A percentile compares a stretch with the other conserved stretches of the same genome.
Evolutionary conservation across 2,329 filamentous ascomycete genomes (phyloP).

Genomic region (Xylariaceae sp.): DNA sequence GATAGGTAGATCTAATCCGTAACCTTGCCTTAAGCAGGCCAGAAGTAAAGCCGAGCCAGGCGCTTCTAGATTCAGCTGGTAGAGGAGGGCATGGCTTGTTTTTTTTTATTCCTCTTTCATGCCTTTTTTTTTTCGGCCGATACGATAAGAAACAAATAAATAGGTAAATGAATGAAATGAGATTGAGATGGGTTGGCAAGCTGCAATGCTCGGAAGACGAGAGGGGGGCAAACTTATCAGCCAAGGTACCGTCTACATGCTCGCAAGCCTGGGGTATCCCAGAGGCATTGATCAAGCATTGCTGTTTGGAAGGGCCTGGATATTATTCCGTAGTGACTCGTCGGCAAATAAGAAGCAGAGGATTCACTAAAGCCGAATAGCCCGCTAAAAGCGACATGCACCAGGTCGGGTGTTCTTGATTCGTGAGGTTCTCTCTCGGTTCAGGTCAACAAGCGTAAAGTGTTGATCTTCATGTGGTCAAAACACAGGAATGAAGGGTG

Average conservation of each 20-base stretch:
- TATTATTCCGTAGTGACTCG: background rate
- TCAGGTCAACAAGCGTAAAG: background rate
- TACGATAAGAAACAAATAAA: slow-evolving; percentile 1
- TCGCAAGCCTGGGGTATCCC: background rate
- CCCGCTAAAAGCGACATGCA: background rate
- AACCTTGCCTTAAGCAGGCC: background rate
- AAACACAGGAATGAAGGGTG: background rate
- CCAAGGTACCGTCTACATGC: background rate
- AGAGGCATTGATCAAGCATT: background rate
- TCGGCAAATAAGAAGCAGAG: background rate
- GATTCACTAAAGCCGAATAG: background rate
- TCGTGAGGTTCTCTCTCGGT: background rate
- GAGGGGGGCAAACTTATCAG: background rate
- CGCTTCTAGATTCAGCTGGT: slow-evolving; percentile 3
- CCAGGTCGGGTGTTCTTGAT: background rate
- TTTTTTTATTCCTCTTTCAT: background rate
- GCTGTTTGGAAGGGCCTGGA: background rate
- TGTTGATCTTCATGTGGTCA: background rate
- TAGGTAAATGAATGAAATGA: background rate
- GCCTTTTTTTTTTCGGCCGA: background rate
- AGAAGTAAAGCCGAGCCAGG: background rate
- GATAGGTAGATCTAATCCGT: background rate
- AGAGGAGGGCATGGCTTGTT: background rate
- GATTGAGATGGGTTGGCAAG: background rate
- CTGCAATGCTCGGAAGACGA: background rate